Conservation (phyloP, 2,329 filamentous ascomycete species). For the Fusarium sp. region DNA sequence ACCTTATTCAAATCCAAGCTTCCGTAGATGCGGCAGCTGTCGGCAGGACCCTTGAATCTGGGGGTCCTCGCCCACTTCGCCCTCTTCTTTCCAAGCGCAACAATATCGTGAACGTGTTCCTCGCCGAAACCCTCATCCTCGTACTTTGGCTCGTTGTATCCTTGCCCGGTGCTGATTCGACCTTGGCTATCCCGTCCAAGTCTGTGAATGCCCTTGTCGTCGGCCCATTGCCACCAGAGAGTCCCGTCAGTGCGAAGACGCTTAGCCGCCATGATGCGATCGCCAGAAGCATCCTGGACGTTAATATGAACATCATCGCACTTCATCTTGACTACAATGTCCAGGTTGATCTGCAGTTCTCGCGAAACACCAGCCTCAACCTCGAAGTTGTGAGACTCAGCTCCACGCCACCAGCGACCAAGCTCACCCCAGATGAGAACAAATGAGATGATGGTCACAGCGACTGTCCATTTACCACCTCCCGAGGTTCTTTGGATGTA, state of each 20-base stretch:
- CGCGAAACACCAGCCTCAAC: constrained; percentile 93
- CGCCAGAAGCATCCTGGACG: constrained; percentile 94
- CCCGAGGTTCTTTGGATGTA: constrained; percentile 87
- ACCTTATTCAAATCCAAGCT: constrained; percentile 95
- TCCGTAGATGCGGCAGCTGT: constrained; percentile 91
- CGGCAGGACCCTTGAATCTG: constrained; percentile 67
- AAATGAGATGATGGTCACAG: constrained; percentile 80
- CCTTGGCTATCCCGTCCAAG: constrained; percentile 70
- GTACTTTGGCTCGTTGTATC: constrained; percentile 61
- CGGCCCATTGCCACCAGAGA: constrained; percentile 84
- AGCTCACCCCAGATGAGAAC: constrained; percentile 84
- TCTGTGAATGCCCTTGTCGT: constrained; percentile 74
- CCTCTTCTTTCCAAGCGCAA: constrained; percentile 75
- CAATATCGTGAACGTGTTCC: constrained; percentile 92
- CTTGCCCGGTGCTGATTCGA: constrained; percentile 62
- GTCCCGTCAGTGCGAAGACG: constrained; percentile 82
- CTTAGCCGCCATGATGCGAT: constrained; percentile 86
- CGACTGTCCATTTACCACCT: constrained; percentile 94
- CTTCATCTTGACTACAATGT: constrained; percentile 90
- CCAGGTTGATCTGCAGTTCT: constrained; percentile 92
- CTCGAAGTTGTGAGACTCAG: constrained; percentile 88
- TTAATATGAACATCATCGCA: constrained; percentile 94
- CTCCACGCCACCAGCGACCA: constrained; percentile 83
- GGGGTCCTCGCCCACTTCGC: constrained; percentile 83
- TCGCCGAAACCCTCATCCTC: constrained; percentile 79